A percentile compares a stretch with the other conserved stretches of the same genome.
phyloP scores from a whole-genome alignment of 805 yeast species.

The Candida pseudoglaebosa region DNA sequence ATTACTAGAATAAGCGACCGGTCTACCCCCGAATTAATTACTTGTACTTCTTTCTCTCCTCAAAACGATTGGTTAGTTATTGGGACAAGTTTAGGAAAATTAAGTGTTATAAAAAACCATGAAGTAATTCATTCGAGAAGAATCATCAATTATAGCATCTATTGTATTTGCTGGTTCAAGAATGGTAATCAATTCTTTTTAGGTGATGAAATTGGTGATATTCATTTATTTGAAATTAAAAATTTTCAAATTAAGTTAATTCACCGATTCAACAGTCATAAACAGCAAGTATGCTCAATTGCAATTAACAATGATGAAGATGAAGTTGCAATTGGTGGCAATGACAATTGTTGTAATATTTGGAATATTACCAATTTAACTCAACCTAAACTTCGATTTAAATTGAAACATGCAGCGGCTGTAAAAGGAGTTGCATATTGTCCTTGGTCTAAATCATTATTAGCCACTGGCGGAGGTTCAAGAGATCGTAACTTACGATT shows the following conservation, averaged over 20 bases:
- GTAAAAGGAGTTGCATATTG: conserved; percentile 87
- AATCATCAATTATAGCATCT: conserved; percentile 38
- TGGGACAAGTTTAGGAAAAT: conserved; percentile 56
- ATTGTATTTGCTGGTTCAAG: conserved; percentile 60
- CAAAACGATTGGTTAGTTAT: conserved; percentile 44
- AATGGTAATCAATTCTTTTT: conserved; percentile 42
- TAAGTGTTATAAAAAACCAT: conserved; percentile 37
- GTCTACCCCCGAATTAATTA: conserved; percentile 42
- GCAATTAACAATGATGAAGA: conserved; percentile 51
- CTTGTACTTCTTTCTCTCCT: conserved; percentile 54
- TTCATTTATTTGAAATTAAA: conserved; percentile 37
- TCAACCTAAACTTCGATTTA: conserved; percentile 43
- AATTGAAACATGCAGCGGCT: conserved; percentile 73
- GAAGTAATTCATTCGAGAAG: conserved; percentile 11
- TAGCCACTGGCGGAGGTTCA: conserved; percentile 91
- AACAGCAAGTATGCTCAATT: conserved; percentile 45
- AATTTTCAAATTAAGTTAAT: conserved; percentile 9
- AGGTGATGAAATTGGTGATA: conserved; percentile 66
- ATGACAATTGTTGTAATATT: conserved; percentile 73
- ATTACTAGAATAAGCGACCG: conserved; percentile 43
- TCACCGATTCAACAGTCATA: conserved; percentile 22
- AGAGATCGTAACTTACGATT: conserved; percentile 75
- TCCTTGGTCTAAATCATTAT: conserved; percentile 78
- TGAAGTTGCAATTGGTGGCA: conserved; percentile 77
- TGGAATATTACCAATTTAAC: conserved; percentile 57